phyloP scores from a whole-genome alignment of 768 basidiomycete species.

The Xerocomus potaroensis region DNA sequence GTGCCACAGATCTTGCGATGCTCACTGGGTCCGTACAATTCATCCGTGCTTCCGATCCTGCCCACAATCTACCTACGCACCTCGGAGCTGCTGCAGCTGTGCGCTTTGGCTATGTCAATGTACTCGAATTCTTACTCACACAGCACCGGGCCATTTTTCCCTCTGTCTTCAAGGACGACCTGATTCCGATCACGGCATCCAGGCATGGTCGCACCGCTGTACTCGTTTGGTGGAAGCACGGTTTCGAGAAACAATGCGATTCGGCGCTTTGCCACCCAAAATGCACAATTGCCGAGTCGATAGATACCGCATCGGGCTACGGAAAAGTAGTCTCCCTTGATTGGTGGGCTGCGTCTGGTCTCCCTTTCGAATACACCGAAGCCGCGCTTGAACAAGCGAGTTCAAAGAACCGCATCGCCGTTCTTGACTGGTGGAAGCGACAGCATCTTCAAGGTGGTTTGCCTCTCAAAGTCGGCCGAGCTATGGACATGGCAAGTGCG shows the following conservation, averaged over 20 bases:
- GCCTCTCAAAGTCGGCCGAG: slow-evolving; percentile 75
- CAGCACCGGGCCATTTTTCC: slow-evolving; percentile 63
- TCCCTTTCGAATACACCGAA: slow-evolving; percentile 71
- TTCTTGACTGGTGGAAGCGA: slow-evolving; percentile 81
- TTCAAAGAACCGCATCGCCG: slow-evolving; percentile 68
- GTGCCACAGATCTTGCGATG: slow-evolving; percentile 66
- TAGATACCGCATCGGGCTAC: slow-evolving; percentile 75
- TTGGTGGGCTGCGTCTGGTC: slow-evolving; percentile 74
- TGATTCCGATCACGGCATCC: slow-evolving; percentile 77
- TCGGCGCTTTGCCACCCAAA: slow-evolving; percentile 52
- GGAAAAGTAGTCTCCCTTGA: slow-evolving; percentile 72
- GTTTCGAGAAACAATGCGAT: slow-evolving; percentile 56
- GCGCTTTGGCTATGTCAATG: slow-evolving; percentile 70
- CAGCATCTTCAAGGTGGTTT: slow-evolving; percentile 47
- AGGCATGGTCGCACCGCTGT: slow-evolving; percentile 67
- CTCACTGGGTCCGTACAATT: slow-evolving; percentile 57
- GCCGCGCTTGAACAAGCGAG: slow-evolving; percentile 77
- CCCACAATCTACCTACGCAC: slow-evolving; percentile 56
- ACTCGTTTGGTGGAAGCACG: slow-evolving; percentile 79
- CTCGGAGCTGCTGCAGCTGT: slow-evolving; percentile 64
- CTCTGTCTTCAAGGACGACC: slow-evolving; percentile 57
- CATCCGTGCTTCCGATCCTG: slow-evolving; percentile 58
- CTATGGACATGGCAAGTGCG: slow-evolving; percentile 81
- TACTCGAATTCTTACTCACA: slow-evolving; percentile 70
- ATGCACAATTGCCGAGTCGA: slow-evolving; percentile 57